These are phyloP conservation scores for Maudiozyma turicensis DNA, from an alignment of 805 yeast genomes.

Conservation along the genomic window DNA sequence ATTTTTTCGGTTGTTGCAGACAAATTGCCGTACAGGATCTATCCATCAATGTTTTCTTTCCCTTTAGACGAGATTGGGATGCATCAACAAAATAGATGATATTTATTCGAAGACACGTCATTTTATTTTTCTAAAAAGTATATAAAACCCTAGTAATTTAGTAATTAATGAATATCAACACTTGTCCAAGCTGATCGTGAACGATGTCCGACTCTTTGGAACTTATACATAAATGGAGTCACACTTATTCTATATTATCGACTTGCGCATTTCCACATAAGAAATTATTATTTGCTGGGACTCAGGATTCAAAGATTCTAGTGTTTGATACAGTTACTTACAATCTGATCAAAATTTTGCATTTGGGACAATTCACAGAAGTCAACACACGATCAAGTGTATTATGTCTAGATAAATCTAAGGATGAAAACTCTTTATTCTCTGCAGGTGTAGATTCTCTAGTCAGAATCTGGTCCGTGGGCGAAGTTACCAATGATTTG, in stretches of 20 bases:
- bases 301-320: conserved; percentile 73
- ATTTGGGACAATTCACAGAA: conserved; percentile 37
- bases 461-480: conserved; percentile 73
- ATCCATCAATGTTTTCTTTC: no score
- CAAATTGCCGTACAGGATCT: no score
- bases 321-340: conserved; percentile 61
- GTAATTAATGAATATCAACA: no score
- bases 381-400: conserved; percentile 36
- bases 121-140: no score
- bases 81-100: no score
- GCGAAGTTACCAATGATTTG: conserved; percentile 13
- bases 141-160: no score
- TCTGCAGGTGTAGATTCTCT: conserved; percentile 88
- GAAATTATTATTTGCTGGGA: conserved; percentile 71
- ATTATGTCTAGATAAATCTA: conserved; percentile 50
- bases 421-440: conserved; percentile 50
- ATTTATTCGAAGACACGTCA: no score
- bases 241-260: conserved; percentile 62
- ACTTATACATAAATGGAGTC: conserved; percentile 68
- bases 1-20: no score
- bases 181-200: background rate
- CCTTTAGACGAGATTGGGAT: no score
- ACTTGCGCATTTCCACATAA: conserved; percentile 50
- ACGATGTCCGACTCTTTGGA: conserved; percentile 8
- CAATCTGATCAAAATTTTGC: conserved; percentile 36